phyloP scores from a whole-genome alignment of 176 grass and related monocot species.

The Thalia dealbata region DNA sequence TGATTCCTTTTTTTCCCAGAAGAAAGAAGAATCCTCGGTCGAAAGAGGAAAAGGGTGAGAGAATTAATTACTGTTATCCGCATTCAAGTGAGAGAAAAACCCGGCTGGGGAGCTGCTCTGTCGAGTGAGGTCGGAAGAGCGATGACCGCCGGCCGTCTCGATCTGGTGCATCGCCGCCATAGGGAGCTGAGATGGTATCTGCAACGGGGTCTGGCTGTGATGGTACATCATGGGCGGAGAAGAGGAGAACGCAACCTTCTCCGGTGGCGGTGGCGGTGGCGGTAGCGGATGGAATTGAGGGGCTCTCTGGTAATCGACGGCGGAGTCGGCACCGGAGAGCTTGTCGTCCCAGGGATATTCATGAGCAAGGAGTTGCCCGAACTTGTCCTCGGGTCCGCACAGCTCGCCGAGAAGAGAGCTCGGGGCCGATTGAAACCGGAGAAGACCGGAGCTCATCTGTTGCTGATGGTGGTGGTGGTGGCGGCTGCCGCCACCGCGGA shows the following conservation, averaged over 20 bases:
- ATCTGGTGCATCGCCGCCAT: slow-evolving; percentile 22
- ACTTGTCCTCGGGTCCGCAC: neutral
- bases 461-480: neutral
- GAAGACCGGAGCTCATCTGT: slow-evolving; percentile 18
- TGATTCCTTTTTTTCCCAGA: neutral
- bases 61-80: slow-evolving; percentile 40
- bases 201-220: neutral
- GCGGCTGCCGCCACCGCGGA: no score
- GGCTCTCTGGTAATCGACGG: neutral
- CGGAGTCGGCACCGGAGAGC: neutral
- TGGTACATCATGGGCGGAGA: neutral
- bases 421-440: slow-evolving; percentile 14
- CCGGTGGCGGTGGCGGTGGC: neutral
- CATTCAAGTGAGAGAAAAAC: slow-evolving; percentile 62
- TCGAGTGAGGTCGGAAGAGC: slow-evolving; percentile 32
- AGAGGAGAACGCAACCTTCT: neutral
- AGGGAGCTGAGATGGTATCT: neutral
- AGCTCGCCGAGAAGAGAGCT: slow-evolving; percentile 15
- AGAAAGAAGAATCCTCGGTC: neutral
- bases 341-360: neutral
- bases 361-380: neutral
- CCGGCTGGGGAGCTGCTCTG: slow-evolving; percentile 89
- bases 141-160: neutral
- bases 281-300: neutral
- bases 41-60: neutral